A percentile compares a stretch with the other conserved stretches of the same genome.
These are phyloP conservation scores for Leavenworthia alabamica DNA, from an alignment of 345 rosid genomes.

Conservation along the genomic window DNA sequence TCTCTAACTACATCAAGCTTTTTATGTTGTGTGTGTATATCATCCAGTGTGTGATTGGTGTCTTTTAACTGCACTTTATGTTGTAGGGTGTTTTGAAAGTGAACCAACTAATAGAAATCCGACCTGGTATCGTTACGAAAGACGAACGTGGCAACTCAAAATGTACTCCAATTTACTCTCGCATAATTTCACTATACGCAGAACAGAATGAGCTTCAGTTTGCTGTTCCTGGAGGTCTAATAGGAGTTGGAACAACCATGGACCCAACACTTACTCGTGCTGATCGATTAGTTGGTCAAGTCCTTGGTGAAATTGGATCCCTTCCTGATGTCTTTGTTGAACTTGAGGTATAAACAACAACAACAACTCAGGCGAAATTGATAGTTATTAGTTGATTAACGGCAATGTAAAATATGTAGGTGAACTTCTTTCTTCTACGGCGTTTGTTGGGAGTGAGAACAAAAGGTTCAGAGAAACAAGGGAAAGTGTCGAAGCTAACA, in stretches of 20 bases:
- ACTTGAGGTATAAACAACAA: slow-evolving; percentile 59
- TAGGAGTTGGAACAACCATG: slow-evolving; percentile 97
- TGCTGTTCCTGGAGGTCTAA: slow-evolving; percentile 98
- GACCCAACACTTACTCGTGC: slow-evolving; percentile 97
- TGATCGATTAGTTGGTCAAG: slow-evolving; percentile 94
- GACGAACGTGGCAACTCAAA: slow-evolving; percentile 76
- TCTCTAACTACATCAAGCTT: neutral
- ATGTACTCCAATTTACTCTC: slow-evolving; percentile 92
- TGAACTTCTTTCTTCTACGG: slow-evolving; percentile 80
- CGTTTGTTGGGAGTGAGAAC: slow-evolving; percentile 92
- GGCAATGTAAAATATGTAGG: slow-evolving; percentile 44
- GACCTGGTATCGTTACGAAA: slow-evolving; percentile 83
- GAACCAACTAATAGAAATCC: slow-evolving; percentile 75
- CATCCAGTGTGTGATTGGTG: neutral
- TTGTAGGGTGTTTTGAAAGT: slow-evolving; percentile 90
- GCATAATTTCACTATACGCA: slow-evolving; percentile 73
- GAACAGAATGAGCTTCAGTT: slow-evolving; percentile 94
- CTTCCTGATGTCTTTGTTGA: slow-evolving; percentile 90
- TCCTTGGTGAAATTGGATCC: slow-evolving; percentile 89
- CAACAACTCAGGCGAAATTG: too few relatives aligned
- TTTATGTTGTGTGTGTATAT: too few relatives aligned
- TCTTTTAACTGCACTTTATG: neutral
- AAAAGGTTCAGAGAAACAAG: slow-evolving; percentile 89
- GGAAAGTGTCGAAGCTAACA: slow-evolving; percentile 81
- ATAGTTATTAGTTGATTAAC: neutral